phyloP scores from a whole-genome alignment of 2,329 filamentous ascomycete genomes.

The Zymoseptoria passerinii region DNA sequence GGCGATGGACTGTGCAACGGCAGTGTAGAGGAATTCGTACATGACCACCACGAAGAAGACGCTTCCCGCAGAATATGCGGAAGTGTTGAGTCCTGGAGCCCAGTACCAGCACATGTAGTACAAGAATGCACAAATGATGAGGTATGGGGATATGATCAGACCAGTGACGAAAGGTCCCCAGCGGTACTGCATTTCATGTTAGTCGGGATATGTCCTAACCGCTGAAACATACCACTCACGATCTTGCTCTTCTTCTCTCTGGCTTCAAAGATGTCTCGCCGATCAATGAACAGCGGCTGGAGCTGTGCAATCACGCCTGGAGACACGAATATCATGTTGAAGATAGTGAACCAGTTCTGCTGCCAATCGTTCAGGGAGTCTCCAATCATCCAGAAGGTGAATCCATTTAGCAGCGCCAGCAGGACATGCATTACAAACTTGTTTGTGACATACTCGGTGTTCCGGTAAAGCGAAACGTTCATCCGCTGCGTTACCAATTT shows the following conservation, averaged over 20 bases:
- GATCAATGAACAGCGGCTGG: conserved; percentile 51
- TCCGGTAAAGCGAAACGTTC: conserved; percentile 56
- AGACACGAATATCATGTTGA: conserved; percentile 29
- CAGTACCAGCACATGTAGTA: conserved; percentile 36
- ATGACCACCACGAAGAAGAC: conserved; percentile 40
- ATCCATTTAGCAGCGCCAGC: conserved; percentile 40
- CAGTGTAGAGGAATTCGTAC: conserved; percentile 49
- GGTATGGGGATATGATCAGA: conserved; percentile 61
- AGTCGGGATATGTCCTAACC: not conserved
- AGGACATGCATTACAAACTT: conserved; percentile 50
- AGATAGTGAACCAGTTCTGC: conserved; percentile 23
- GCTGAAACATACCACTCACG: not conserved
- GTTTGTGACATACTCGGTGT: conserved; percentile 57
- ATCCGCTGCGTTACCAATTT: conserved; percentile 38
- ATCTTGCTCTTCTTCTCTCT: conserved; percentile 48
- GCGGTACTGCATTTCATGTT: conserved; percentile 48
- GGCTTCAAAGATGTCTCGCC: conserved; percentile 51
- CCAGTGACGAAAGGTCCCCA: conserved; percentile 65
- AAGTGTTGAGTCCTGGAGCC: conserved; percentile 35
- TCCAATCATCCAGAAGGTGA: conserved; percentile 40
- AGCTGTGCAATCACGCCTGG: conserved; percentile 48
- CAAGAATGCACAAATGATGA: conserved; percentile 51
- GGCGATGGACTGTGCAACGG: conserved; percentile 50
- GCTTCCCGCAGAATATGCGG: conserved; percentile 42
- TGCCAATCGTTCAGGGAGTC: conserved; percentile 30